Evolutionary conservation across 331 rosid species (phyloP), one percentile per base, ranked within the genome.

Genomic region (Phaseolus coccineus): DNA sequence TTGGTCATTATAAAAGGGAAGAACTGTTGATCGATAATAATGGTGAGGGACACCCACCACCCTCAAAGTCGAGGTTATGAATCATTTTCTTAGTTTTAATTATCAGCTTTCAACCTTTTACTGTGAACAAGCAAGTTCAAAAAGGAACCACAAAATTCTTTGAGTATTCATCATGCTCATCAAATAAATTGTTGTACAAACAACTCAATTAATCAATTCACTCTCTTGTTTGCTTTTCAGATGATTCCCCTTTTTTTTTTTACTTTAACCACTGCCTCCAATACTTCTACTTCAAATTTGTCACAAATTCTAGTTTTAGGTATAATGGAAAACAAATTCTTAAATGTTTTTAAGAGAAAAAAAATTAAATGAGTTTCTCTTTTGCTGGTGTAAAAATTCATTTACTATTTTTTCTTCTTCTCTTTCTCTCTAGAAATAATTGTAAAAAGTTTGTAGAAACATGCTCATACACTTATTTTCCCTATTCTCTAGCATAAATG

Each of bases 101-200:
- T 42, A 56, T 47, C 52, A 62, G 63, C 83, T 83, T 77, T 80
- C 83, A 81, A 42, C 81, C 78, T 86, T 86, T 86, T 85, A 86
- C 87, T 83, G 84, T 67, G 71, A 39, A 39, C 71, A 37, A 39
- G 48, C 16, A 35, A 35, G 47, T 5, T 63, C 9, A 63, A 63
- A 19, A 31, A 63, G 69, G 55, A 33, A 10, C 10, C 61, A 71
- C 52, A 74, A 65, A 76, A 63, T 53, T 83, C 4, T 31, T 66
- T 57, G 84, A 81, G 85, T 82, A 15, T 8, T 87, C 74, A 82
- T 84, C 65, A 71, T 59, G 48, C 77, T 33, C 66, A 33, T 52
- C 81, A 79, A 81, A 64, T 76, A 68, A 84, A 81, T 81, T 82
- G 82, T 69, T 67, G 75, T 81, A 73, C 88, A 84, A 87, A 73